Percentiles rank a stretch among this genome's conserved stretches.
phyloP scores from a whole-genome alignment of 441 rosid genomes.

The Adansonia gregorii region DNA sequence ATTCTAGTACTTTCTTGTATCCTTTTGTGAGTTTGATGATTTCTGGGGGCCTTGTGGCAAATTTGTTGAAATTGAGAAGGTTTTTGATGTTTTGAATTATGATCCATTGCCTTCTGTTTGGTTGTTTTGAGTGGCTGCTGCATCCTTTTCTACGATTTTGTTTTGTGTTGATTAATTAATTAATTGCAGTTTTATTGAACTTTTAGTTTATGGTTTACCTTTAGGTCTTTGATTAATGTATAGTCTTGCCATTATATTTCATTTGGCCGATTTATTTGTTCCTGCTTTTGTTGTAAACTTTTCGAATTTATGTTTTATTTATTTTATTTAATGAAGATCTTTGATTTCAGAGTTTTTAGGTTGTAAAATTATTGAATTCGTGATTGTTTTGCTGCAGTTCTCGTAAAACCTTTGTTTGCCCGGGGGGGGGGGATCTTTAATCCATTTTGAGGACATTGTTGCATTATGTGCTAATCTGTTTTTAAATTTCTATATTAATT shows the following conservation, averaged over 20 bases:
- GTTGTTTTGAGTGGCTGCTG: neutral
- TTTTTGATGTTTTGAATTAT: neutral
- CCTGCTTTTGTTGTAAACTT: neutral
- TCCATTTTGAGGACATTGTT: neutral
- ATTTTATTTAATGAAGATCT: neutral
- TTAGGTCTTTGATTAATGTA: neutral
- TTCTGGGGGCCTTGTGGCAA: neutral
- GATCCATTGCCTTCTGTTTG: conserved; percentile 12
- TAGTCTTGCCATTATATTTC: neutral
- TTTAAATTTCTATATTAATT: neutral
- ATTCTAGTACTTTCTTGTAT: neutral
- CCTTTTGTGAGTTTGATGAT: neutral
- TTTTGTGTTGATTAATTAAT: neutral
- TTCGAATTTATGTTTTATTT: neutral
- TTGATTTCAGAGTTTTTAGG: neutral
- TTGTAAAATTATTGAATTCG: conserved; percentile 1
- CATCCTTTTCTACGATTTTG: neutral
- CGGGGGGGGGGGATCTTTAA: neutral
- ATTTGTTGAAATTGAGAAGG: neutral
- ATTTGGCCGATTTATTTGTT: conserved; percentile 12
- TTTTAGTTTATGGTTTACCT: neutral
- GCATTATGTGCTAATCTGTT: neutral
- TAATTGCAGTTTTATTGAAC: neutral
- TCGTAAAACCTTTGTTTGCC: neutral
- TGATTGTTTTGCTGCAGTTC: neutral